Conservation (phyloP, 331 rosid genomes). For the Rhamnella rubrinervis region DNA sequence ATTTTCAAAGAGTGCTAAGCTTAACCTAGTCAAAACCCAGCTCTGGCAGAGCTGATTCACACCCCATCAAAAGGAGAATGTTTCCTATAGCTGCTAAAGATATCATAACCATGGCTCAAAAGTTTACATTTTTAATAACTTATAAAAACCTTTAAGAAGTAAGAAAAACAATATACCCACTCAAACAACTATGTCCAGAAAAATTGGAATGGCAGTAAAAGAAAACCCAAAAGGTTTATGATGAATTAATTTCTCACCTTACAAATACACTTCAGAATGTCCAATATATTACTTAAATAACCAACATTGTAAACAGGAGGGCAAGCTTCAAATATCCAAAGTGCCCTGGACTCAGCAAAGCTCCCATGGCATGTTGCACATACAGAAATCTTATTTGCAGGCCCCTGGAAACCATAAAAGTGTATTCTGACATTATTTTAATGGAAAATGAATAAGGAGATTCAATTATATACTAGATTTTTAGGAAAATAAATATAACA, state of each 20-base stretch:
- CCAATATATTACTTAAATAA: slow-evolving; percentile 49
- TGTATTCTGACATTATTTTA: not conserved
- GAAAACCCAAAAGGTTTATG: not conserved
- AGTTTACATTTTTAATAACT: not conserved
- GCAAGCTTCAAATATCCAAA: slow-evolving; percentile 68
- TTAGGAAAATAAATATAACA: too few species aligned
- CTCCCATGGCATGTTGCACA: slow-evolving; percentile 81
- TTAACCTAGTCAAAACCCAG: not conserved
- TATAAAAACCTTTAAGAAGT: too few species aligned
- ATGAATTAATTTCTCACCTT: slow-evolving; percentile 50
- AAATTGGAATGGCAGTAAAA: not conserved
- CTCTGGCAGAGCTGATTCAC: not conserved
- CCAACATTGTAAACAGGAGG: slow-evolving; percentile 76
- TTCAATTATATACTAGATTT: not conserved
- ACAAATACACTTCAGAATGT: slow-evolving; percentile 84
- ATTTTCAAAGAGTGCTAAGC: not conserved
- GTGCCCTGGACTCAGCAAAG: slow-evolving; percentile 66
- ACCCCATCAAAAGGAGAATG: not conserved
- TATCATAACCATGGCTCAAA: not conserved
- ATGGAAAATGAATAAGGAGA: not conserved
- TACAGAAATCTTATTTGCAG: slow-evolving; percentile 52
- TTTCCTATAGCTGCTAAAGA: not conserved
- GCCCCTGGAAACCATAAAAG: slow-evolving; percentile 44
- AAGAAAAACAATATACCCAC: too few species aligned
- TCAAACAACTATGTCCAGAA: not conserved